Base-by-base conservation (phyloP, 495 filamentous ascomycete species). In the Penicillium mononematosum region DNA sequence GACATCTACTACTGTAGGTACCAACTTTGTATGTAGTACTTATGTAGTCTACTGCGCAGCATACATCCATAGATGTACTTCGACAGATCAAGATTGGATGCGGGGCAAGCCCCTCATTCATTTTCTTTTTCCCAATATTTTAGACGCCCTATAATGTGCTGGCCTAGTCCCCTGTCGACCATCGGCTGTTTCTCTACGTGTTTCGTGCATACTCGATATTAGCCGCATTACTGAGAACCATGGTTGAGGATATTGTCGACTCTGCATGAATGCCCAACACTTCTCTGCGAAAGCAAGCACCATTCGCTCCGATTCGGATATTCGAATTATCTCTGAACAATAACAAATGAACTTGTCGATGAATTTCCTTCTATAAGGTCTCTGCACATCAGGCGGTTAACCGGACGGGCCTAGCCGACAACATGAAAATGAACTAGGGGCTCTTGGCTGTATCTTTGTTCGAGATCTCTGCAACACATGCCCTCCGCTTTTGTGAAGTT, bases 211-310 rank as follows among this genome's bases (percentile, higher is more conserved):
- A 50, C 17, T 47, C 36, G 17, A 53, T 52, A 39, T 34, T 62
- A 63, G 63, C 63, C 61, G 60, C 63, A 60, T 63, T 52, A 32
- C 47, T 41, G 53, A 48, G 55, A 66, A 63, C 63, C 63, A 63
- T 61, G 63, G 60, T 60, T 55, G 53, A 55, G 50, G 44, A 32
- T 32, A 61, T 53, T 43, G 50, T 53, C 25, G 11, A 39, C 53
- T 55, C 56, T 56, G 61, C 55, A 64, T 64, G 58, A 58, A 50
- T 64, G 58, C 61, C 61, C 61, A 64, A 64, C 50, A 39, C 49
- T 14, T 24, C 45, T 31, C 39, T 56, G 45, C 17, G 17, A 54
- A 51, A 56, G 55, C 56, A 32, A 60, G 53, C 7, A 45, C 47
- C 47, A 12, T 43, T 42, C 22, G 25, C 41, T 45, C 42, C 52